Conservation (phyloP, 768 basidiomycete genomes). For the Kwoniella europaea region DNA sequence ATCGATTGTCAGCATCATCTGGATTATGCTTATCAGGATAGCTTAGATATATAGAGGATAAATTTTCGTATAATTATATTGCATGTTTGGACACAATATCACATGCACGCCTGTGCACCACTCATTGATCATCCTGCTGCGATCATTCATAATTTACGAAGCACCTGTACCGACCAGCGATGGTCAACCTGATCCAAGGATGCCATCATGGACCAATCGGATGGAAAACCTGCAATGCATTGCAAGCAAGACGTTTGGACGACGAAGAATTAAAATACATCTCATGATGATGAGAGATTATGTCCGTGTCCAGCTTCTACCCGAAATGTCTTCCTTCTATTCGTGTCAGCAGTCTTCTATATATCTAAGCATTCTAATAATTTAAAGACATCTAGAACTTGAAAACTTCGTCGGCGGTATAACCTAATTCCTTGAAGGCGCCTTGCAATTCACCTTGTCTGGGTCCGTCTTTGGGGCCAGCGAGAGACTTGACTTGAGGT, state of each 20-base stretch:
- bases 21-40: too few species aligned
- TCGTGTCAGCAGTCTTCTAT: not conserved
- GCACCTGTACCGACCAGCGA: too few species aligned
- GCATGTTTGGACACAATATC: not conserved
- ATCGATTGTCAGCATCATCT: too few species aligned
- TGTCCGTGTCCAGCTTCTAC: not conserved
- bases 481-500: slow-evolving; percentile 81
- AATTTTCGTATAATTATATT: not conserved
- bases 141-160: too few species aligned
- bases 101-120: not conserved
- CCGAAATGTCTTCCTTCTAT: not conserved
- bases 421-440: slow-evolving; percentile 83
- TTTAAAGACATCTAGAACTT: slow-evolving; percentile 56
- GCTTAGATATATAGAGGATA: too few species aligned
- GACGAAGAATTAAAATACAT: not conserved
- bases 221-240: too few species aligned
- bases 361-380: not conserved
- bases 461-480: slow-evolving; percentile 85
- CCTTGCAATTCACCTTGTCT: slow-evolving; percentile 84
- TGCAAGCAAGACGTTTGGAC: too few species aligned
- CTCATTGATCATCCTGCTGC: not conserved
- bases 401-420: slow-evolving; percentile 79
- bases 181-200: too few species aligned
- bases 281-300: not conserved
- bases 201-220: too few species aligned